phyloP scores from a whole-genome alignment of 257 asterid species.

The Oldenlandia corymbosa region DNA sequence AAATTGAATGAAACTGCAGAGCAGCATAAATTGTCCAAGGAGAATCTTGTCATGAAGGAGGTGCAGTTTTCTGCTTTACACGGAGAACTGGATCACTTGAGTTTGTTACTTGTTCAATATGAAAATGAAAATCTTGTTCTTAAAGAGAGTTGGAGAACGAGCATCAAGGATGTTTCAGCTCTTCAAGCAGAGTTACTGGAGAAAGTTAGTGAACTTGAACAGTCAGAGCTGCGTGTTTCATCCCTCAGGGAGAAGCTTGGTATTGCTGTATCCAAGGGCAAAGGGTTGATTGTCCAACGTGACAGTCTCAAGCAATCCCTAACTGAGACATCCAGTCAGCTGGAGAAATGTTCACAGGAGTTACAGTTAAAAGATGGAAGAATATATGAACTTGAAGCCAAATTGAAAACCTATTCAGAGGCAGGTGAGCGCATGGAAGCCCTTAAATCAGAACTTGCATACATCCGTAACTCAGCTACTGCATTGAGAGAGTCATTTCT shows the following conservation, averaged over 20 bases:
- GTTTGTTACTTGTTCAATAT: slow-evolving; percentile 38
- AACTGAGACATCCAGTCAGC: slow-evolving; percentile 66
- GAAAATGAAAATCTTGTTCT: slow-evolving; percentile 65
- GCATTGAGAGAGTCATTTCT: slow-evolving; percentile 94
- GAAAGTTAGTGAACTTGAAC: slow-evolving; percentile 72
- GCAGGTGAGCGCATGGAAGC: slow-evolving; percentile 99
- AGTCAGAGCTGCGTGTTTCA: slow-evolving; percentile 84
- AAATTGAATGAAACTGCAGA: slow-evolving; percentile 54
- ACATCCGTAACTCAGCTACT: slow-evolving; percentile 95
- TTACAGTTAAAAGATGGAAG: slow-evolving; percentile 62
- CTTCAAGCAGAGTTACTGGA: slow-evolving; percentile 47
- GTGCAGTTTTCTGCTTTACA: slow-evolving; percentile 48
- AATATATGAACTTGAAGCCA: slow-evolving; percentile 76
- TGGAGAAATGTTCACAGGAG: slow-evolving; percentile 74
- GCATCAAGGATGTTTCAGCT: slow-evolving; percentile 41
- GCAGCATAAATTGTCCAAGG: slow-evolving; percentile 35
- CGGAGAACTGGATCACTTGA: slow-evolving; percentile 54
- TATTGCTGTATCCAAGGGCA: slow-evolving; percentile 95
- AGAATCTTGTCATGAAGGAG: slow-evolving; percentile 31
- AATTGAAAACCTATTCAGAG: slow-evolving; percentile 76
- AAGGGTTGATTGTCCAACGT: slow-evolving; percentile 88
- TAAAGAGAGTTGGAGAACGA: slow-evolving; percentile 56
- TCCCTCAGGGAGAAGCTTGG: slow-evolving; percentile 94
- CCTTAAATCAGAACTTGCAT: slow-evolving; percentile 92
- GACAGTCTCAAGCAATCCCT: slow-evolving; percentile 88